A percentile compares a stretch with the other conserved stretches of the same genome.
phyloP scores from a whole-genome alignment of 306 rosid genomes.

The Astragalus glycyphyllos region DNA sequence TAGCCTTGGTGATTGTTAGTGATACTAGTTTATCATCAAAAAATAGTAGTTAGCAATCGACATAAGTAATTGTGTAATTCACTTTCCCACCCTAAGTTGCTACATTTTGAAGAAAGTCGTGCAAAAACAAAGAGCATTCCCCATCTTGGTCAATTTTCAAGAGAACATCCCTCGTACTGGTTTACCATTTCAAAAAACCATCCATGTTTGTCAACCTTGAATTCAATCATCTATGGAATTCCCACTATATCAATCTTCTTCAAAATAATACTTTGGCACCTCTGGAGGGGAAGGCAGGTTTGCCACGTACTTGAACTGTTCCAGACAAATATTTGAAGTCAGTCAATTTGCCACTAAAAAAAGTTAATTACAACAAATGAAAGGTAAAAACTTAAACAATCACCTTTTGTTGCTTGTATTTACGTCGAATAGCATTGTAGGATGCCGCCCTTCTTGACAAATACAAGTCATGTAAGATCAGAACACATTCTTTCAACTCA shows the following conservation, averaged over 20 bases:
- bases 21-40: too few species aligned
- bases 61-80: too few species aligned
- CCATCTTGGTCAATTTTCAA: neutral
- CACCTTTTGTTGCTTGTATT: constrained; percentile 88
- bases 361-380: neutral
- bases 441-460: constrained; percentile 70
- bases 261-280: constrained; percentile 60
- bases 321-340: neutral
- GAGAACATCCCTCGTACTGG: neutral
- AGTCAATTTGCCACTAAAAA: neutral
- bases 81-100: neutral
- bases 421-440: constrained; percentile 64
- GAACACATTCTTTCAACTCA: constrained; percentile 70
- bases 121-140: neutral
- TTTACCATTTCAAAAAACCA: neutral
- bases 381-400: neutral
- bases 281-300: constrained; percentile 70
- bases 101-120: neutral
- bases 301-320: constrained; percentile 82
- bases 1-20: too few species aligned
- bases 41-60: too few species aligned
- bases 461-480: constrained; percentile 67
- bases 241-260: constrained; percentile 8
- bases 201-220: neutral
- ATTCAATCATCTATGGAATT: neutral